Conservation (phyloP, 768 basidiomycete species). For the Agrocybe chaxingu region DNA sequence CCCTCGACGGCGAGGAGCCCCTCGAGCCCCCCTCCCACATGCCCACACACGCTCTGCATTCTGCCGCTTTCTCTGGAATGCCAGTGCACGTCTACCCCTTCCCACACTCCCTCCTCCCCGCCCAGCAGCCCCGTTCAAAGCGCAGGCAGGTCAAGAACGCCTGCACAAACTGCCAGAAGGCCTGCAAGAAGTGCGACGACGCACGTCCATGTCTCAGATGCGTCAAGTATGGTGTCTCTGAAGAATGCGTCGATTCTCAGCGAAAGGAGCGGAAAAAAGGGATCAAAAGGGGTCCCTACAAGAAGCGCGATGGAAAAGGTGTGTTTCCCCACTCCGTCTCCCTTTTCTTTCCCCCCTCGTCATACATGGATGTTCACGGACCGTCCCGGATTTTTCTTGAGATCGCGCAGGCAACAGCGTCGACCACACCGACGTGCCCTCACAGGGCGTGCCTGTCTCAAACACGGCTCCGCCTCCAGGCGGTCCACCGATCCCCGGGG, state of each 20-base stretch:
- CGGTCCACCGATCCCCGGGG: conserved; percentile 43
- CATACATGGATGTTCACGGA: conserved; percentile 13
- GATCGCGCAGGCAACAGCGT: conserved; percentile 58
- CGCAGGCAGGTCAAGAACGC: conserved; percentile 90
- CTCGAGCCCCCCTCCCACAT: conserved; percentile 34
- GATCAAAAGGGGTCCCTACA: conserved; percentile 85
- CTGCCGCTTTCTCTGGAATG: conserved; percentile 49
- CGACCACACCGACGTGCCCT: conserved; percentile 37
- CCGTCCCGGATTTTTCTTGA: conserved; percentile 45
- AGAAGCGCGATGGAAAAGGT: conserved; percentile 94
- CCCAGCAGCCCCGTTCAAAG: conserved; percentile 56
- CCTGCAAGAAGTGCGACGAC: conserved; percentile 91
- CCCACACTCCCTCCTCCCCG: conserved; percentile 42
- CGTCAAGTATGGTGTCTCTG: conserved; percentile 83
- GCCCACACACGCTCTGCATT: conserved; percentile 21
- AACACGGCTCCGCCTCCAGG: conserved; percentile 37
- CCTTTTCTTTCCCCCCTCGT: conserved; percentile 10
- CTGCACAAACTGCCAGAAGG: conserved; percentile 87
- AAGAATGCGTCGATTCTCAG: conserved; percentile 87
- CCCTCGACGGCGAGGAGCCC: conserved; percentile 27
- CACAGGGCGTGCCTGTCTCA: conserved; percentile 38
- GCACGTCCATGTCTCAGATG: conserved; percentile 91
- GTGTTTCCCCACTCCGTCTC: conserved; percentile 28
- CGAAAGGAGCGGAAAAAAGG: conserved; percentile 91
- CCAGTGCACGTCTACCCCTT: conserved; percentile 74